These are phyloP conservation scores for Periconia macrospinosa DNA, from an alignment of 2,329 filamentous ascomycete genomes.

Conservation along the genomic window DNA sequence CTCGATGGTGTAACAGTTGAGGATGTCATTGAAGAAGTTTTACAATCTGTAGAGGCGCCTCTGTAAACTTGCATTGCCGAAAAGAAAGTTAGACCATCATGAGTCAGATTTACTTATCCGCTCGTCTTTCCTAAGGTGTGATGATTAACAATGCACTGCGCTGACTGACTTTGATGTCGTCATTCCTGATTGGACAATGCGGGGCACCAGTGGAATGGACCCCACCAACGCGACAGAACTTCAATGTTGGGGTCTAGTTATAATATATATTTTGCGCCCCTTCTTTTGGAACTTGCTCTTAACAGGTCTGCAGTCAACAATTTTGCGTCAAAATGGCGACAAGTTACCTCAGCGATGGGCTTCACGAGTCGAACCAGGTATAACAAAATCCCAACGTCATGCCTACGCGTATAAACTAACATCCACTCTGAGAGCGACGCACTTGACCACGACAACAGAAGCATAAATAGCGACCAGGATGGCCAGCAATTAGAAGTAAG, in stretches of 20 bases:
- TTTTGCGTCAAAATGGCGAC: slow-evolving; percentile 17
- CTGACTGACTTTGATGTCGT: slow-evolving; percentile 21
- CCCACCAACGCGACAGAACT: not conserved
- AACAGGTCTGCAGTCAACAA: not conserved
- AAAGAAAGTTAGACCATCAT: not conserved
- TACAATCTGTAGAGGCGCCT: slow-evolving; percentile 60
- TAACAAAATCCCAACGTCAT: slow-evolving; percentile 22
- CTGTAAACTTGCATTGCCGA: slow-evolving; percentile 39
- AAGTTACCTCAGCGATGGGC: slow-evolving; percentile 22
- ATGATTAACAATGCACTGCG: slow-evolving; percentile 30
- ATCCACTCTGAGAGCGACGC: slow-evolving; percentile 37
- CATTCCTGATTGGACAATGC: slow-evolving; percentile 21
- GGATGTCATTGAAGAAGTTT: slow-evolving; percentile 60
- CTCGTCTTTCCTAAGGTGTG: slow-evolving; percentile 1
- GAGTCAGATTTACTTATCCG: not conserved
- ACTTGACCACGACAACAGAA: slow-evolving; percentile 30
- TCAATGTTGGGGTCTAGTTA: not conserved
- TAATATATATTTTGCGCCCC: not conserved
- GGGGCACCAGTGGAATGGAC: slow-evolving; percentile 14
- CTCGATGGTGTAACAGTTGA: slow-evolving; percentile 62
- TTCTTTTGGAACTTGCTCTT: not conserved
- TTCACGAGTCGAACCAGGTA: slow-evolving; percentile 28
- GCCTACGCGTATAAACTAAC: slow-evolving; percentile 31
- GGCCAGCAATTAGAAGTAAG: slow-evolving; percentile 46
- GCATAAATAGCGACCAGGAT: slow-evolving; percentile 42